Conservation (phyloP, 164 flowering plant genomes). For the Vitis cinerea region DNA sequence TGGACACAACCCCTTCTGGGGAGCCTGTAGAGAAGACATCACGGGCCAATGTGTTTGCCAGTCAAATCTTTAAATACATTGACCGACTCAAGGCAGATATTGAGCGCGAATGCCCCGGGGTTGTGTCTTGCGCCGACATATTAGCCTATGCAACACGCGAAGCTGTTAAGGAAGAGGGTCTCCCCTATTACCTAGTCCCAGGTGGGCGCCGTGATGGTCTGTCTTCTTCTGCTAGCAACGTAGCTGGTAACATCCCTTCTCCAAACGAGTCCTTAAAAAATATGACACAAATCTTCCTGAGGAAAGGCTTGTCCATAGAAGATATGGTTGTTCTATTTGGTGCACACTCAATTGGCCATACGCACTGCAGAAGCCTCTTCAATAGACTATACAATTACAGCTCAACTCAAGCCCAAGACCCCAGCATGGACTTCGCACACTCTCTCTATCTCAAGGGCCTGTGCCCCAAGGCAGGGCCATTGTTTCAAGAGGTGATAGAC, state of each 20-base stretch:
- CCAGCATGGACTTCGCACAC: background rate
- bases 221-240: constrained; percentile 10
- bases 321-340: constrained; percentile 28
- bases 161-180: constrained; percentile 15
- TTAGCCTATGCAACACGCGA: constrained; percentile 31
- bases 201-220: constrained; percentile 29
- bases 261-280: background rate
- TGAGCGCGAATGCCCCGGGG: constrained; percentile 26
- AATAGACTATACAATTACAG: constrained; percentile 11
- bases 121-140: constrained; percentile 38
- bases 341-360: constrained; percentile 28
- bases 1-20: constrained; percentile 20
- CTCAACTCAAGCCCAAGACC: constrained; percentile 2
- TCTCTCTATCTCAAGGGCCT: background rate
- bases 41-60: constrained; percentile 13
- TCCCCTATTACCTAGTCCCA: constrained; percentile 6
- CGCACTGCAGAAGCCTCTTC: constrained; percentile 17
- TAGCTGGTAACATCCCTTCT: constrained; percentile 15
- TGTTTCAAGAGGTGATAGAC: background rate
- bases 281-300: constrained; percentile 3
- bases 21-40: constrained; percentile 23
- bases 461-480: constrained; percentile 11
- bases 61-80: constrained; percentile 21
- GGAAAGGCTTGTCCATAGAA: constrained; percentile 15
- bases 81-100: constrained; percentile 23